Conservation (phyloP, 345 rosid species). For the Reutealis trisperma region DNA sequence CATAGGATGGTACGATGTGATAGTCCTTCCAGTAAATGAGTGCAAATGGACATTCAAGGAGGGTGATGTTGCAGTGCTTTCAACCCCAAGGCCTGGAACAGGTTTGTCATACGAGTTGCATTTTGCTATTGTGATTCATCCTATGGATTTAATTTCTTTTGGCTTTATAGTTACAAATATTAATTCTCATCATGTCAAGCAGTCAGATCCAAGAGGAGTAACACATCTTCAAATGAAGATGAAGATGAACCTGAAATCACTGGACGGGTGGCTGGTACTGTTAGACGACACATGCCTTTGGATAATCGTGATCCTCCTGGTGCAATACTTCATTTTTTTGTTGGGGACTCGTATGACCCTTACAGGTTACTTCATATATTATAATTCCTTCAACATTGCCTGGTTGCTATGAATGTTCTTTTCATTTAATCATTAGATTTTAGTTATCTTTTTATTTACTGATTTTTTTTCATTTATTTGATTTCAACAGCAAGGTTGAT, state of each 20-base stretch:
- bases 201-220: slow-evolving; percentile 60
- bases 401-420: neutral
- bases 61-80: slow-evolving; percentile 97
- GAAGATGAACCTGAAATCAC: slow-evolving; percentile 69
- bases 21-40: slow-evolving; percentile 68
- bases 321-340: slow-evolving; percentile 95
- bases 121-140: neutral
- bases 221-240: slow-evolving; percentile 39
- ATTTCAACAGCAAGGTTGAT: slow-evolving; percentile 57
- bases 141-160: neutral
- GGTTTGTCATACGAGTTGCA: slow-evolving; percentile 38
- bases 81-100: slow-evolving; percentile 77
- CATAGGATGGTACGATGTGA: slow-evolving; percentile 95
- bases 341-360: slow-evolving; percentile 76
- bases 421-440: neutral
- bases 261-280: slow-evolving; percentile 93
- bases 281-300: slow-evolving; percentile 82
- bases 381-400: slow-evolving; percentile 11
- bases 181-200: slow-evolving; percentile 24
- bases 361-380: slow-evolving; percentile 46
- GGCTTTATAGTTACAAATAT: neutral
- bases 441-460: neutral
- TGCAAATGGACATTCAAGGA: slow-evolving; percentile 97
- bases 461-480: neutral
- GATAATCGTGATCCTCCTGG: slow-evolving; percentile 98